These are phyloP conservation scores for Suhomyces chickasaworum DNA, from an alignment of 1,139 yeast genomes.

Conservation along the genomic window DNA sequence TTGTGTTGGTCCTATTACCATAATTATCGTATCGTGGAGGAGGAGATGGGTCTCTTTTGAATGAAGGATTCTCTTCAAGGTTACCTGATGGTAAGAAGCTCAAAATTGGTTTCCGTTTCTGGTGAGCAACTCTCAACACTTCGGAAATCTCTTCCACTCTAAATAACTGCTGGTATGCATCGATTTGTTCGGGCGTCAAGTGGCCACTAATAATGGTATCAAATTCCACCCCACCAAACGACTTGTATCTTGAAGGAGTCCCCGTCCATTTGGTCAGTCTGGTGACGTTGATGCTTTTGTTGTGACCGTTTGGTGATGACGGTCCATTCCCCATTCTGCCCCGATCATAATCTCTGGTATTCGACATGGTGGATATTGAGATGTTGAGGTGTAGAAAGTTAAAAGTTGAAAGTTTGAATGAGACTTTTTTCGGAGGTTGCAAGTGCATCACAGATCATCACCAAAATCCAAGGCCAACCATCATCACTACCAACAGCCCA, in stretches of 20 bases:
- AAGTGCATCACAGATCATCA: background rate
- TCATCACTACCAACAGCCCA: background rate
- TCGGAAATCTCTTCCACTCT: slow-evolving; percentile 76
- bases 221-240: slow-evolving; percentile 32
- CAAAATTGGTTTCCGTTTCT: slow-evolving; percentile 49
- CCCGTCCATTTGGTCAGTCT: slow-evolving; percentile 48
- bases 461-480: background rate
- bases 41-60: slow-evolving; percentile 77
- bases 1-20: slow-evolving; percentile 85
- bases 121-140: slow-evolving; percentile 48
- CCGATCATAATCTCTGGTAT: background rate
- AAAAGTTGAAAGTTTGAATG: background rate
- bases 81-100: slow-evolving; percentile 41
- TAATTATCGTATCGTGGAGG: slow-evolving; percentile 84
- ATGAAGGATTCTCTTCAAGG: slow-evolving; percentile 27
- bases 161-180: slow-evolving; percentile 72
- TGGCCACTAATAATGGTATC: slow-evolving; percentile 52
- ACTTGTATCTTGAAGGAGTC: slow-evolving; percentile 33
- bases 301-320: background rate
- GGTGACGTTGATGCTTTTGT: too few relatives aligned
- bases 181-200: slow-evolving; percentile 82
- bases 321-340: background rate
- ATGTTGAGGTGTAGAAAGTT: too few relatives aligned
- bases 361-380: slow-evolving; percentile 1
- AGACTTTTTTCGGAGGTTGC: background rate